These are phyloP conservation scores for Aspergillus nanangensis DNA, from an alignment of 495 filamentous ascomycete genomes.

Conservation along the genomic window DNA sequence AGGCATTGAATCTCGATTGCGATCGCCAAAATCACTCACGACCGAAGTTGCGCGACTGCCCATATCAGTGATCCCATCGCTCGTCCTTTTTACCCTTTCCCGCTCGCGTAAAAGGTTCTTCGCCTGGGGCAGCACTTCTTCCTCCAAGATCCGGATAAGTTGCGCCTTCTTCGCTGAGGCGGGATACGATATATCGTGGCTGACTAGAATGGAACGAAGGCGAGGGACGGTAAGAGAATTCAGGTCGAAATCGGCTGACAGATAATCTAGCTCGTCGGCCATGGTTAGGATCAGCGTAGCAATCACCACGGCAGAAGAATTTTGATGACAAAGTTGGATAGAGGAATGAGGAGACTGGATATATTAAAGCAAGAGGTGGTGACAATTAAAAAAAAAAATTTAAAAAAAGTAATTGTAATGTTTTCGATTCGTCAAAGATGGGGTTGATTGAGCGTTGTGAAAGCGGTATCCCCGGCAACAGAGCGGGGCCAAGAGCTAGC, in stretches of 20 bases:
- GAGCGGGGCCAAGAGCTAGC: conserved; percentile 14
- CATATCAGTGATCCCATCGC: conserved; percentile 80
- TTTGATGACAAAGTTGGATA: not conserved
- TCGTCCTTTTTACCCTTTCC: conserved; percentile 71
- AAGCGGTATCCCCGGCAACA: conserved; percentile 39
- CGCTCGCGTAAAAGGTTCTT: conserved; percentile 68
- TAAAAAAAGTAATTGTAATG: conserved; percentile 8
- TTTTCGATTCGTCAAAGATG: conserved; percentile 26
- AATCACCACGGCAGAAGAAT: conserved; percentile 5
- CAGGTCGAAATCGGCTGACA: conserved; percentile 81
- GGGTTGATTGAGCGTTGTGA: conserved; percentile 14
- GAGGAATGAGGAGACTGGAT: not conserved
- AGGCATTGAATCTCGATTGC: conserved; percentile 35
- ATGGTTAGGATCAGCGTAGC: conserved; percentile 35
- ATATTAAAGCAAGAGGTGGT: not conserved
- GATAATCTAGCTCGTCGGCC: conserved; percentile 73
- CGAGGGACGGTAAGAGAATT: conserved; percentile 75
- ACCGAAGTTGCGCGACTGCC: conserved; percentile 51
- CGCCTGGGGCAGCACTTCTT: conserved; percentile 72
- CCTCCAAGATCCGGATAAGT: conserved; percentile 77
- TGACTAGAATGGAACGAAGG: conserved; percentile 83
- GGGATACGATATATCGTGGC: conserved; percentile 78
- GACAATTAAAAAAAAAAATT: conserved; percentile 1
- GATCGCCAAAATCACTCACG: conserved; percentile 39
- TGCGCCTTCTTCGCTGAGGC: conserved; percentile 84